Percentiles rank a stretch among this genome's conserved stretches.
Evolutionary conservation across 768 basidiomycete species (phyloP).

Genomic region (Tricholoma matsutake): DNA sequence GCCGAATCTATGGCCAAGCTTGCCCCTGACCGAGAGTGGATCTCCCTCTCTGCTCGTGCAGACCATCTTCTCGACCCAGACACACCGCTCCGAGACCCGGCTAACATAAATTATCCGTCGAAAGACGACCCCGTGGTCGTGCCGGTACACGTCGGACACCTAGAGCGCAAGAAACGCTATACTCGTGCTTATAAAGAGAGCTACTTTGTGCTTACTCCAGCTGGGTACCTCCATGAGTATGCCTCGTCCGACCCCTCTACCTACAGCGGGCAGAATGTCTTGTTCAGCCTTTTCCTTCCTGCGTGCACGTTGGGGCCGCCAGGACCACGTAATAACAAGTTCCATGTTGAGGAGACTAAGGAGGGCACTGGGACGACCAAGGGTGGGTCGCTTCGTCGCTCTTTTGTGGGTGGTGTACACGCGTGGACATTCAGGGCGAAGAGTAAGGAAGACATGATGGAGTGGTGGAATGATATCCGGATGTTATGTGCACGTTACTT

Average conservation of each 20-base stretch:
- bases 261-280: conserved; percentile 50
- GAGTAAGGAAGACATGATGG: conserved; percentile 96
- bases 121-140: conserved; percentile 87
- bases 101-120: conserved; percentile 77
- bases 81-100: conserved; percentile 86
- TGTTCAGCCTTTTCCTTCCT: conserved; percentile 89
- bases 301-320: conserved; percentile 96
- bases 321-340: conserved; percentile 79
- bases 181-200: conserved; percentile 81
- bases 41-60: conserved; percentile 88
- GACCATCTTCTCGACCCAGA: conserved; percentile 97
- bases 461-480: conserved; percentile 98
- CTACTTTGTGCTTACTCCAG: conserved; percentile 91
- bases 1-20: conserved; percentile 73
- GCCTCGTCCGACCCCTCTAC: conserved; percentile 67
- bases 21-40: conserved; percentile 90
- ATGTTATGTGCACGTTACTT: conserved; percentile 93
- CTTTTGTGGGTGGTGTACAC: conserved; percentile 25
- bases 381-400: conserved; percentile 45
- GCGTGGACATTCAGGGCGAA: conserved; percentile 91
- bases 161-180: conserved; percentile 96
- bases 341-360: conserved; percentile 92
- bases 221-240: conserved; percentile 96
- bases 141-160: conserved; percentile 81
- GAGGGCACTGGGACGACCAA: conserved; percentile 71